Base-by-base conservation (phyloP, 805 yeast species). In the Pichia ethanolica region DNA sequence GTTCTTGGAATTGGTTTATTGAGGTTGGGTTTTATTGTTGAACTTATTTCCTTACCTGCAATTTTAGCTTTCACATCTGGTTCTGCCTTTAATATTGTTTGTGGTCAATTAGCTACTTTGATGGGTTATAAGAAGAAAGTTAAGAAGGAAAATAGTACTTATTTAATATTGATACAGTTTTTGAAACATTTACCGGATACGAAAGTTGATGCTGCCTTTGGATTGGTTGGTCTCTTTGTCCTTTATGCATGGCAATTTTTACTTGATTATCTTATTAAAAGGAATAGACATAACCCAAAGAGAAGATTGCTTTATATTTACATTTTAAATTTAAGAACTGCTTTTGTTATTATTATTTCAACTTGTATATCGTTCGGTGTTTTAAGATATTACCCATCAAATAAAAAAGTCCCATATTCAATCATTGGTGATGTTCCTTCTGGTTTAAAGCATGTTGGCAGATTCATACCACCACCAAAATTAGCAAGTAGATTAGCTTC, bases 41-140 rank as follows among this genome's bases (percentile, higher is more conserved):
- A 90, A 66, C 81, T 86, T 63, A 89, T 90, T 59, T 88, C 97
- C 3, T 73, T 83, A 61, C 96, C 96, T 42, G 95, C 96, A 1
- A 96, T 90, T 39, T 74, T 89, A 68, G 97, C 97, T 0, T 90
- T 89, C 71, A 90, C 90, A 91, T 77, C 91, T 35, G 97, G 97
- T 46, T 89, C 97, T 5, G 96, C 97, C 2, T 77, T 90, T 59
- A 82, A 74, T 59, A 90, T 90, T 62, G 73, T 84, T 35, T 67
- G 73, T 52, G 97, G 97, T 27, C 97, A 90, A 70, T 82, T 90
- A 7, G 96, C 97, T 5, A 84, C 74, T 5, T 73, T 90, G 51
- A 75, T 90, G 86, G 97, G 97, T 14, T 85, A 74, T 69, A 73
- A 64, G 57, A 78, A 87, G 69, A 39, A 39, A 12, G 42, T 39